Percentiles rank a stretch among this genome's conserved stretches.
These are phyloP conservation scores for Eucalyptus virginea DNA, from an alignment of 345 rosid genomes.

Conservation along the genomic window DNA sequence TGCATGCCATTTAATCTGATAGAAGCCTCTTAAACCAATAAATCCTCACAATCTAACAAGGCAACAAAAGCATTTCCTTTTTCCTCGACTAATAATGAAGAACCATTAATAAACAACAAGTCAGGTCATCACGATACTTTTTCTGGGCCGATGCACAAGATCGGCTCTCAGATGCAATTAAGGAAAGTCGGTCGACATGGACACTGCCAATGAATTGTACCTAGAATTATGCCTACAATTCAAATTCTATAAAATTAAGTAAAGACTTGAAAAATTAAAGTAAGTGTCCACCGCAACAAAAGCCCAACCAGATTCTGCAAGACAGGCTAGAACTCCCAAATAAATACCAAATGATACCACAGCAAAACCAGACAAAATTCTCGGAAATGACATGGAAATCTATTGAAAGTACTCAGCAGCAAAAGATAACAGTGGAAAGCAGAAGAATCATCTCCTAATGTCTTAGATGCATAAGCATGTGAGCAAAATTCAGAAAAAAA, in stretches of 20 bases:
- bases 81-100: neutral
- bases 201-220: neutral
- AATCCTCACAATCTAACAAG: neutral
- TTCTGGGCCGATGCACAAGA: neutral
- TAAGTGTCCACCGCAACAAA: neutral
- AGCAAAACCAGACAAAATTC: neutral
- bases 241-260: neutral
- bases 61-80: neutral
- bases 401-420: neutral
- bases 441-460: neutral
- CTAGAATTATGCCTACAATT: neutral
- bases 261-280: neutral
- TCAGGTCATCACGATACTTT: neutral
- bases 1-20: neutral
- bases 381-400: neutral
- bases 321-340: neutral
- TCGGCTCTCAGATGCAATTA: neutral
- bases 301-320: neutral
- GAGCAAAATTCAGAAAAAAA: neutral
- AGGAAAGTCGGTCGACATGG: neutral
- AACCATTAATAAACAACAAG: neutral
- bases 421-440: neutral
- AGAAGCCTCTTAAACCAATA: neutral
- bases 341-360: neutral
- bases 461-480: neutral